These are phyloP conservation scores for Suillus weaverae DNA, from an alignment of 768 basidiomycete genomes.

Conservation along the genomic window DNA sequence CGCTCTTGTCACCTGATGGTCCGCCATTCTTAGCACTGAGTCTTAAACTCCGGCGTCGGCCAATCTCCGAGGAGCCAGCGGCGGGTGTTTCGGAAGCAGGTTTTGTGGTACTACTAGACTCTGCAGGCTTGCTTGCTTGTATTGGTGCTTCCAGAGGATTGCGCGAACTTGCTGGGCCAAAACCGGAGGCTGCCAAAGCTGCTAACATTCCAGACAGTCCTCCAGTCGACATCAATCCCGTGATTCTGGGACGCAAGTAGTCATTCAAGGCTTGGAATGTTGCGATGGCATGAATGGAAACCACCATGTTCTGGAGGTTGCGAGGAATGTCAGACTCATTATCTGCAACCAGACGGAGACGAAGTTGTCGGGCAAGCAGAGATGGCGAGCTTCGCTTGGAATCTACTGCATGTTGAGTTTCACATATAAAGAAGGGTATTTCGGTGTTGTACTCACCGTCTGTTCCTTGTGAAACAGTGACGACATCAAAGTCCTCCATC, in stretches of 20 bases:
- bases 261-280: conserved; percentile 97
- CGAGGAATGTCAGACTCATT: conserved; percentile 89
- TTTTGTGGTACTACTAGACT: conserved; percentile 31
- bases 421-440: conserved; percentile 1
- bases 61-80: conserved; percentile 42
- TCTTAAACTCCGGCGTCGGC: conserved; percentile 78
- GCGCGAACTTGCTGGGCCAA: conserved; percentile 48
- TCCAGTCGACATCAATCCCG: conserved; percentile 62
- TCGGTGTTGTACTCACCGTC: conserved; percentile 57
- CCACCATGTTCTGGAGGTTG: conserved; percentile 84
- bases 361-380: conserved; percentile 87
- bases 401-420: conserved; percentile 44
- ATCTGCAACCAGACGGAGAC: conserved; percentile 84
- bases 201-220: conserved; percentile 88
- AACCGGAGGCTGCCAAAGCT: conserved; percentile 78
- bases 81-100: conserved; percentile 26
- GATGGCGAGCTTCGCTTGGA: conserved; percentile 90
- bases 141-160: conserved; percentile 35
- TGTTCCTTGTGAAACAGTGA: conserved; percentile 78
- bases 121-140: conserved; percentile 18
- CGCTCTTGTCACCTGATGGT: conserved; percentile 17
- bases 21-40: conserved; percentile 67
- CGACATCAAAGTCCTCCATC: conserved; percentile 95
- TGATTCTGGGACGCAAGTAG: conserved; percentile 88
- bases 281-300: conserved; percentile 97